Base-by-base conservation (phyloP, 139 green algal species). In the Penium margaritaceum region DNA sequence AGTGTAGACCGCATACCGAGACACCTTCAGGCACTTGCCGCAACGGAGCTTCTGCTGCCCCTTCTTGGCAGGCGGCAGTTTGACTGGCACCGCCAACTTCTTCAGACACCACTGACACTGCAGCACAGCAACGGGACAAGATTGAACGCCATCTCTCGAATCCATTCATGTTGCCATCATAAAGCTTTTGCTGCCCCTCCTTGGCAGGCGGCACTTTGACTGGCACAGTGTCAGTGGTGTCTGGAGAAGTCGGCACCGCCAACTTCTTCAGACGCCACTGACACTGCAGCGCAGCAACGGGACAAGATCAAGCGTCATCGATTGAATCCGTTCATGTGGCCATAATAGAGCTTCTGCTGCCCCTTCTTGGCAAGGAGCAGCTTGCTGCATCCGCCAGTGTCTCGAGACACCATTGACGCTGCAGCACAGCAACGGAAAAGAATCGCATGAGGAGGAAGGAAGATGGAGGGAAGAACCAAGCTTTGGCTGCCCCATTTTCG, bases 21-120 rank as follows among this genome's bases (percentile, higher is more conserved):
- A 69, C 4, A 69, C 61, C 27, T 46, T 4, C 21, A 69, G 61
- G 41, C 61, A 69, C 32, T 33, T 69, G 21, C 61, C 61, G 61
- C 61, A 69, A 14, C 61, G 61, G 4, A 69, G 24, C 32, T 69
- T 69, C 32, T 69, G 61, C 24, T 27, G 9, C n/a, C 24, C 24
- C 36, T 29, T 69, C 43, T 41, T 69, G 6, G 27, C 41, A 5
- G 35, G 17, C 38, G 61, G 24, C 61, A 65, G 32, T 9, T 65
- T 35, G 17, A 30, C 17, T 5, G 61, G 61, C 17, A 69, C 32
- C 12, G 61, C 61, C 19, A 69, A 30, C 27, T 15, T 6, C 27
- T 39, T 19, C 24, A 39, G 32, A 6, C 61, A 69, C 61, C n/a
- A 69, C 24, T 54, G 61, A 46, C 61, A 69, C 61, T 69, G 61